Evolutionary conservation across 179 eudicot species (phyloP).

Genomic region (Patellifolia procumbens): DNA sequence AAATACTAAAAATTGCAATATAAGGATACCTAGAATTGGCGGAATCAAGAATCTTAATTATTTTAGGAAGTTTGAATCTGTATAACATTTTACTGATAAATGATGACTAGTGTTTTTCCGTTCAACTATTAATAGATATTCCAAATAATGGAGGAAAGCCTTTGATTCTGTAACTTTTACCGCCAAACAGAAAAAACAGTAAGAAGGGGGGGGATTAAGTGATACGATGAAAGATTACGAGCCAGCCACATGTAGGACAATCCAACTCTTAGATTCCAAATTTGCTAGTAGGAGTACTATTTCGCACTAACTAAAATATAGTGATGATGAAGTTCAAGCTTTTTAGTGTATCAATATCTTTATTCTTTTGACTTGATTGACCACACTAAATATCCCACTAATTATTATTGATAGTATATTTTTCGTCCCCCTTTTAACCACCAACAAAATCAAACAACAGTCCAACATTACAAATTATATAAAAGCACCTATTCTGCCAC

Average conservation of each 20-base stretch:
- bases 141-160: too few relatives aligned
- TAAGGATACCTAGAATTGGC: too few relatives aligned
- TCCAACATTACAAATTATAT: constrained; percentile 9
- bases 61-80: too few relatives aligned
- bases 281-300: neutral
- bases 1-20: too few relatives aligned
- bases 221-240: neutral
- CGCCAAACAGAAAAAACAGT: too few relatives aligned
- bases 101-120: too few relatives aligned
- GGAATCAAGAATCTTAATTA: too few relatives aligned
- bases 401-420: neutral
- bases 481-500: constrained; percentile 13
- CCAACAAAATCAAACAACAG: neutral
- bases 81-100: too few relatives aligned
- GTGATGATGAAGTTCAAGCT: neutral
- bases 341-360: neutral
- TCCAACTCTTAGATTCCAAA: constrained; percentile 1
- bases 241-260: neutral
- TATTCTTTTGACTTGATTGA: neutral
- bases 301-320: too few relatives aligned
- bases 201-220: too few relatives aligned
- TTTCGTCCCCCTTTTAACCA: neutral
- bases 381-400: neutral
- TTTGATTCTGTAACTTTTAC: too few relatives aligned
- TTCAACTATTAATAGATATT: too few relatives aligned